phyloP scores from a whole-genome alignment of 1,139 yeast species.

The Suhomyces kunorum region DNA sequence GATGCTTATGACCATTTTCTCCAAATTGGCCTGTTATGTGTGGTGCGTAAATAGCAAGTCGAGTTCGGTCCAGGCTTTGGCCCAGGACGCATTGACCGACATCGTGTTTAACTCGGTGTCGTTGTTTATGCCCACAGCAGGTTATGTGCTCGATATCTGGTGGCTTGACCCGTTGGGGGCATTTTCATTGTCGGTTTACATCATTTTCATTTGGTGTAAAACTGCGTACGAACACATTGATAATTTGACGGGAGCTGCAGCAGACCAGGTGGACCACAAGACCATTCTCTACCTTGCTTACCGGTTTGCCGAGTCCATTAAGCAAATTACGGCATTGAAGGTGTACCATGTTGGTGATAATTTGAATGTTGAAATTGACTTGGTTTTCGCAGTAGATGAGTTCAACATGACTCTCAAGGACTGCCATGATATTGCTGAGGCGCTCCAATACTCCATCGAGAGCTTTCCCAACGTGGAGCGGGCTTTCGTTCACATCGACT shows the following conservation, averaged over 20 bases:
- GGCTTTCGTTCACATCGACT: slow-evolving; percentile 80
- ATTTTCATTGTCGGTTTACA: slow-evolving; percentile 58
- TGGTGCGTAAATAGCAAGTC: slow-evolving; percentile 68
- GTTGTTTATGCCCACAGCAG: slow-evolving; percentile 65
- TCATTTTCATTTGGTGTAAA: slow-evolving; percentile 61
- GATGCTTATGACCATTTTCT: slow-evolving; percentile 62
- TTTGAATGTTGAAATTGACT: slow-evolving; percentile 73
- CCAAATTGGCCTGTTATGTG: slow-evolving; percentile 61
- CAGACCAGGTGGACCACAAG: slow-evolving; percentile 62
- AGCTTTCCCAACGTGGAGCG: slow-evolving; percentile 76
- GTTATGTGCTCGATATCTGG: slow-evolving; percentile 55
- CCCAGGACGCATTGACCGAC: slow-evolving; percentile 82
- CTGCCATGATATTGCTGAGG: slow-evolving; percentile 79
- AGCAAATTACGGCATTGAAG: slow-evolving; percentile 64
- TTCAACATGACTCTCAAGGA: slow-evolving; percentile 56
- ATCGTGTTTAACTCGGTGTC: slow-evolving; percentile 66
- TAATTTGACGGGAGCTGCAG: slow-evolving; percentile 74
- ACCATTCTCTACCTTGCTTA: slow-evolving; percentile 65
- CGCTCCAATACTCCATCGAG: slow-evolving; percentile 77
- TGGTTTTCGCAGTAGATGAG: slow-evolving; percentile 55
- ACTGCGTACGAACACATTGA: slow-evolving; percentile 73
- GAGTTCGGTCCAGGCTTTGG: slow-evolving; percentile 73
- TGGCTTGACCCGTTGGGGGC: slow-evolving; percentile 82
- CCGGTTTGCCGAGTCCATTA: slow-evolving; percentile 69
- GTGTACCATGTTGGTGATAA: slow-evolving; percentile 82